phyloP scores from a whole-genome alignment of 345 rosid genomes.

The Boechera stricta region DNA sequence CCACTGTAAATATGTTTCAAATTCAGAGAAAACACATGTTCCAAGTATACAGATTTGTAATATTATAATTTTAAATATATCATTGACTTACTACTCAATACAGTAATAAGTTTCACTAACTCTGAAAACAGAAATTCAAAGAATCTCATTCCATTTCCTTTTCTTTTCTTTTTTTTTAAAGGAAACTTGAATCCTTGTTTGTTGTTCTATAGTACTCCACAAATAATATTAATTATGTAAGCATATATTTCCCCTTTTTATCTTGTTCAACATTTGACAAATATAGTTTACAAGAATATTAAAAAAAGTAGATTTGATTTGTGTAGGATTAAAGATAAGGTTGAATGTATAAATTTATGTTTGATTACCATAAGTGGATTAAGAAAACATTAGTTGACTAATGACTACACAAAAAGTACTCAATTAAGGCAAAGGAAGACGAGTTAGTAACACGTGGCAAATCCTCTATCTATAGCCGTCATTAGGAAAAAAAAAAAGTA shows the following conservation, averaged over 20 bases:
- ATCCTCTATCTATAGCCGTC: conserved; percentile 43
- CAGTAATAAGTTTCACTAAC: not conserved
- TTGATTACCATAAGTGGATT: conserved; percentile 27
- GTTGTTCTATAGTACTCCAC: not conserved
- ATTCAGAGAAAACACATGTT: not conserved
- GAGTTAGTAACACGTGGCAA: conserved; percentile 36
- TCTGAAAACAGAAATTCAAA: not conserved
- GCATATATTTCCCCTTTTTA: not conserved
- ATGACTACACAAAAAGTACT: conserved; percentile 14
- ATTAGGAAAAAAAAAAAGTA: not conserved
- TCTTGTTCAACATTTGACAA: conserved; percentile 21
- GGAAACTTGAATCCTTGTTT: not conserved
- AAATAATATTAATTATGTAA: not conserved
- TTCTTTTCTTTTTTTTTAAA: not conserved
- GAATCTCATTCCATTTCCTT: not conserved
- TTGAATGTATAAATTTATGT: conserved; percentile 4
- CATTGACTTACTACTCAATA: not conserved
- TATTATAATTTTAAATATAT: not conserved
- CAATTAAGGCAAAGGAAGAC: not conserved
- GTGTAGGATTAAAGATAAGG: conserved; percentile 37
- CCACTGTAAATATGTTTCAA: not conserved
- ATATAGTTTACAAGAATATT: not conserved
- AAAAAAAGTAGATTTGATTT: conserved; percentile 1
- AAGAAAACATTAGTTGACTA: conserved; percentile 29
- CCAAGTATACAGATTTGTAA: not conserved